phyloP scores from a whole-genome alignment of 148 eudicot species.

The Rhododendron ferrugineum region DNA sequence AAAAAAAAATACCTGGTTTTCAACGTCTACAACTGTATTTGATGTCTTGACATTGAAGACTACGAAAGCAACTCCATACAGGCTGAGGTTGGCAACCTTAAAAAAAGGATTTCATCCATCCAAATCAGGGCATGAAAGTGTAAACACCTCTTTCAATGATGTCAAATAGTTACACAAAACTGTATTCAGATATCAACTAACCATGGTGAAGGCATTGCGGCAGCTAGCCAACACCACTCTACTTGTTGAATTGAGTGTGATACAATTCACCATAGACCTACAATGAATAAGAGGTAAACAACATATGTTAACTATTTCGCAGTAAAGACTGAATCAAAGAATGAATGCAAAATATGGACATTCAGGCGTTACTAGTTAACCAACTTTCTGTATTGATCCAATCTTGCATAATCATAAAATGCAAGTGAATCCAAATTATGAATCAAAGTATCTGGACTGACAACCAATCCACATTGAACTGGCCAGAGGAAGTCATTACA shows the following conservation, averaged over 20 bases:
- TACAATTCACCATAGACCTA: slow-evolving; percentile 99
- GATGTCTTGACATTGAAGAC: slow-evolving; percentile 55
- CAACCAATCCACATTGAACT: background rate
- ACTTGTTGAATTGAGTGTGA: slow-evolving; percentile 78
- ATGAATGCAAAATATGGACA: background rate
- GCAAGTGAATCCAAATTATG: too few species aligned
- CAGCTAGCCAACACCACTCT: slow-evolving; percentile 91
- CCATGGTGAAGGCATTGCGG: slow-evolving; percentile 98
- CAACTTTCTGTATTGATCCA: background rate
- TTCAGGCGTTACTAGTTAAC: background rate
- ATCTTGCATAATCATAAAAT: background rate
- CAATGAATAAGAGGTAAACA: slow-evolving; percentile 8
- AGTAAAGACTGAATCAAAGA: background rate
- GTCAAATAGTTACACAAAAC: background rate
- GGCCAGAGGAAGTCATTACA: slow-evolving; percentile 42
- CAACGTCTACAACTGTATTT: slow-evolving; percentile 42
- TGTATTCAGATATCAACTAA: slow-evolving; percentile 16
- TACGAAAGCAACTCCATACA: slow-evolving; percentile 71
- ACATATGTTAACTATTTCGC: background rate
- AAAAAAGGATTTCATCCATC: slow-evolving; percentile 7
- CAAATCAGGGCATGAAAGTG: background rate
- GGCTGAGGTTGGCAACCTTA: slow-evolving; percentile 86
- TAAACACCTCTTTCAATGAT: slow-evolving; percentile 7
- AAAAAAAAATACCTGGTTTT: slow-evolving; percentile 57
- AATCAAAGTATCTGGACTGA: background rate